Conservation (phyloP, 352 stramenopile species). For the Phytophthora palmivora region DNA sequence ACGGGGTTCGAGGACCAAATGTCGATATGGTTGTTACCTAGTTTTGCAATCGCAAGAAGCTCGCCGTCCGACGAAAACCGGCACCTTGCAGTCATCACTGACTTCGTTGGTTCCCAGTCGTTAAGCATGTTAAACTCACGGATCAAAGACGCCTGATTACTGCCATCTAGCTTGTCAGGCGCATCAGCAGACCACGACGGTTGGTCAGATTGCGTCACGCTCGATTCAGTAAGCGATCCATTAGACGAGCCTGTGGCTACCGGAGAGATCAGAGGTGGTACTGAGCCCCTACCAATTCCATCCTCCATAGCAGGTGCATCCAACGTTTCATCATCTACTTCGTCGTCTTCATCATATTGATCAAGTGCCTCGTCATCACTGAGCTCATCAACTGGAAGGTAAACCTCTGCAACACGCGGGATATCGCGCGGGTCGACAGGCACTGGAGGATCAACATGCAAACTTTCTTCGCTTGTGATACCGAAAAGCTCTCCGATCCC, state of each 20-base stretch:
- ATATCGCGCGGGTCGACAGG: slow-evolving; percentile 36
- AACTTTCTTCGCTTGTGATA: slow-evolving; percentile 35
- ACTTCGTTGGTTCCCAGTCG: slow-evolving; percentile 40
- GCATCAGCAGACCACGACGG: slow-evolving; percentile 19
- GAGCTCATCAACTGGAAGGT: slow-evolving; percentile 39
- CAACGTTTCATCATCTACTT: slow-evolving; percentile 14
- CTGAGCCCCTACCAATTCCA: slow-evolving; percentile 7
- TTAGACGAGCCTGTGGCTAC: slow-evolving; percentile 4
- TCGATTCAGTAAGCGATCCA: slow-evolving; percentile 13
- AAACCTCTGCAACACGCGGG: slow-evolving; percentile 40
- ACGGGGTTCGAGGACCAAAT: slow-evolving; percentile 52
- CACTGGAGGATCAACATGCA: slow-evolving; percentile 12
- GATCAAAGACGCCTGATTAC: slow-evolving; percentile 34
- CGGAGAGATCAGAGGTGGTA: slow-evolving; percentile 41
- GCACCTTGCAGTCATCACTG: slow-evolving; percentile 39
- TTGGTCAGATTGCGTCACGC: slow-evolving; percentile 12
- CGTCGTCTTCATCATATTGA: slow-evolving; percentile 22
- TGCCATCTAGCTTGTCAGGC: slow-evolving; percentile 4
- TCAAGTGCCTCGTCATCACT: slow-evolving; percentile 29
- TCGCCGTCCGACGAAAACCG: slow-evolving; percentile 48
- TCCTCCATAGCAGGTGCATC: slow-evolving; percentile 8
- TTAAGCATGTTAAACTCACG: slow-evolving; percentile 52
- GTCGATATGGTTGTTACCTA: slow-evolving; percentile 47
- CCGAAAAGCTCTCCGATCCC: slow-evolving; percentile 64
- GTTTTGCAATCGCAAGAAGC: slow-evolving; percentile 46